Evolutionary conservation across 768 basidiomycete genomes (phyloP), one percentile per base, ranked within the genome.

Genomic region (Trametes elegans): DNA sequence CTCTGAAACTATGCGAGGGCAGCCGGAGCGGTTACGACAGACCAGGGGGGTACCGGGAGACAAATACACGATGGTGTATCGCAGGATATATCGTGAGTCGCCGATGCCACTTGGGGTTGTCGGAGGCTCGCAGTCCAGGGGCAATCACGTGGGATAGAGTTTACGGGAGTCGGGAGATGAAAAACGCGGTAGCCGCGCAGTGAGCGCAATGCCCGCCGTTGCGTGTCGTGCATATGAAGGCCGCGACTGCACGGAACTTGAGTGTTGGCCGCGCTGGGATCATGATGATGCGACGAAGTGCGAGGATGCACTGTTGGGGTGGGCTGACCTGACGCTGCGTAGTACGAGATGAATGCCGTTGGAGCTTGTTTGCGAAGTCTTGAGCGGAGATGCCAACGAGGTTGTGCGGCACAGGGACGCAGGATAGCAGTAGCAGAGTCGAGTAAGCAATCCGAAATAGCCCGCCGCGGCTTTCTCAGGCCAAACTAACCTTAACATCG

Each of bases 151-250:
- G 44, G 9, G 23, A 27, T n/a, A 48, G 39, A 47, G 53, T 48
- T 55, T n/a, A 40, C 29, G 28, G 27, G 43, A 28, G 45, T 55
- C 53, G 53, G 53, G 11, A 55, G 53, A 49, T 47, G 53, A 55
- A 32, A 48, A 41, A 55, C 32, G 46, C 38, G 46, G 53, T 39
- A 26, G 21, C 16, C 46, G 45, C 53, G 46, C 53, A 42, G 53
- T 31, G 29, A 29, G 29, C 27, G 45, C 35, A 45, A 31, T n/a
- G 44, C 38, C 45, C 18, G 52, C 24, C 13, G 35, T 27, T 4
- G 24, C 53, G 41, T 24, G 31, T 38, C 19, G 9, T 26, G 27
- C 8, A 4, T 16, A 6, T n/a, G 35, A 18, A 38, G 16, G 21
- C 28, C 43, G 43, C 32, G 27, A 3, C 11, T 9, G 43, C 16